These are phyloP conservation scores for Sporothrix luriei DNA, from an alignment of 2,329 filamentous ascomycete species.

Conservation along the genomic window DNA sequence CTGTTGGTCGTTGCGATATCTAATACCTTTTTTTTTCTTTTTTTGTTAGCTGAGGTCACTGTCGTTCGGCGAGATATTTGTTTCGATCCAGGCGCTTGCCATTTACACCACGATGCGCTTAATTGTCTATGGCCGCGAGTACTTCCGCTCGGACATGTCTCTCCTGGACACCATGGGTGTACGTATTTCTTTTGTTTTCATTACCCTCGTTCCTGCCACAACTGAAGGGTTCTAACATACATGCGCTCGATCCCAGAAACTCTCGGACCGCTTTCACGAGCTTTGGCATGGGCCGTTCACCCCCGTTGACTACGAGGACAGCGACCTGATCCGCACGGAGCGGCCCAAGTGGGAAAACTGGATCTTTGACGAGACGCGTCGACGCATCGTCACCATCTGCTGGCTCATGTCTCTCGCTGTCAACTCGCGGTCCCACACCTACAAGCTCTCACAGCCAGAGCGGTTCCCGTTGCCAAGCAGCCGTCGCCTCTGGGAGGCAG, in stretches of 20 bases:
- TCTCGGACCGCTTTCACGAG: background rate
- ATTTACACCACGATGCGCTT: slow-evolving; percentile 43
- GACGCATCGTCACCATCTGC: slow-evolving; percentile 36
- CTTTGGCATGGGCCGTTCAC: background rate
- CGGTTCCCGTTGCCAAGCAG: slow-evolving; percentile 29
- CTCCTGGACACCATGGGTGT: slow-evolving; percentile 26
- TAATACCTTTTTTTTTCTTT: background rate
- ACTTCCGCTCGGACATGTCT: slow-evolving; percentile 28
- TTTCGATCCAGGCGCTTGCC: slow-evolving; percentile 37
- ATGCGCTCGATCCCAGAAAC: background rate
- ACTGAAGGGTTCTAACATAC: background rate
- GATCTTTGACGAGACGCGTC: slow-evolving; percentile 42
- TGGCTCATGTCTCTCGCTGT: slow-evolving; percentile 31
- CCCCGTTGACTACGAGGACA: background rate
- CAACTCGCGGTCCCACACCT: slow-evolving; percentile 17
- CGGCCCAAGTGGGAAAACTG: slow-evolving; percentile 41
- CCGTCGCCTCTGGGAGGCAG: slow-evolving; percentile 31
- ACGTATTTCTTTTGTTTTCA: background rate
- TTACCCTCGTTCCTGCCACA: background rate
- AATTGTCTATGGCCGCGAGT: slow-evolving; percentile 33
- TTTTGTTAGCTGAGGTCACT: background rate
- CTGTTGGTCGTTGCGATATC: background rate
- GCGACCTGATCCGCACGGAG: background rate
- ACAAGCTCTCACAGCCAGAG: slow-evolving; percentile 2
- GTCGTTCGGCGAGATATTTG: slow-evolving; percentile 32